phyloP scores from a whole-genome alignment of 2,329 filamentous ascomycete genomes.

The Talaromyces sp. region DNA sequence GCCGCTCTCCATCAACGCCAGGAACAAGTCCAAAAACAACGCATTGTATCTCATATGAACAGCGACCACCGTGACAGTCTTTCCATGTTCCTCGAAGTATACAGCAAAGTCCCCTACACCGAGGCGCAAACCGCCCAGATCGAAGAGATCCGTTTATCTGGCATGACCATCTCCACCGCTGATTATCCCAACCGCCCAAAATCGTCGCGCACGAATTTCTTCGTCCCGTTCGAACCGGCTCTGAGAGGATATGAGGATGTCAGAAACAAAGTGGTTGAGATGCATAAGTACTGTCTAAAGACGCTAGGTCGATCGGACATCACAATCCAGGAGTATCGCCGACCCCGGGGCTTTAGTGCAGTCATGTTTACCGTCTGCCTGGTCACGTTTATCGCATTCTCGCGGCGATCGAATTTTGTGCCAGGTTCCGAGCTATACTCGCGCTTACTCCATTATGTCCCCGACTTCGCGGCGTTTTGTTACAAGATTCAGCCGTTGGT shows the following conservation, averaged over 20 bases:
- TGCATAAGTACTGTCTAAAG: slow-evolving; percentile 61
- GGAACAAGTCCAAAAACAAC: slow-evolving; percentile 46
- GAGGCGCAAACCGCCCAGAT: slow-evolving; percentile 59
- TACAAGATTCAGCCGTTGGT: slow-evolving; percentile 59
- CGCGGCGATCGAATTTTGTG: slow-evolving; percentile 51
- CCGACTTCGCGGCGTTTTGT: slow-evolving; percentile 58
- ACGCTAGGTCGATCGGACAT: slow-evolving; percentile 61
- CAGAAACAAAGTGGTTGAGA: slow-evolving; percentile 67
- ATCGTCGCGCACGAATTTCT: slow-evolving; percentile 36
- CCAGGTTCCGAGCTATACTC: slow-evolving; percentile 52
- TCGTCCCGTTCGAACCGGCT: slow-evolving; percentile 66
- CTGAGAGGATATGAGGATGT: slow-evolving; percentile 66
- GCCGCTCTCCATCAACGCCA: not conserved
- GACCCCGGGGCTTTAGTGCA: slow-evolving; percentile 50
- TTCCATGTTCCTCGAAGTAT: slow-evolving; percentile 72
- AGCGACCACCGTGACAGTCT: slow-evolving; percentile 72
- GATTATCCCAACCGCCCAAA: slow-evolving; percentile 25
- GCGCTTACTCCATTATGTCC: slow-evolving; percentile 51
- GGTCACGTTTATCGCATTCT: slow-evolving; percentile 54
- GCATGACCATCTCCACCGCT: slow-evolving; percentile 59
- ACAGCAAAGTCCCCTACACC: slow-evolving; percentile 55
- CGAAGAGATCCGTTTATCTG: slow-evolving; percentile 60
- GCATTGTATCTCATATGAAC: slow-evolving; percentile 84
- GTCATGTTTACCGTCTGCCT: slow-evolving; percentile 55
- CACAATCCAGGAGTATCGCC: slow-evolving; percentile 52